A percentile compares a stretch with the other conserved stretches of the same genome.
These are phyloP conservation scores for Cichorium intybus DNA, from an alignment of 140 eudicot species.

Conservation along the genomic window DNA sequence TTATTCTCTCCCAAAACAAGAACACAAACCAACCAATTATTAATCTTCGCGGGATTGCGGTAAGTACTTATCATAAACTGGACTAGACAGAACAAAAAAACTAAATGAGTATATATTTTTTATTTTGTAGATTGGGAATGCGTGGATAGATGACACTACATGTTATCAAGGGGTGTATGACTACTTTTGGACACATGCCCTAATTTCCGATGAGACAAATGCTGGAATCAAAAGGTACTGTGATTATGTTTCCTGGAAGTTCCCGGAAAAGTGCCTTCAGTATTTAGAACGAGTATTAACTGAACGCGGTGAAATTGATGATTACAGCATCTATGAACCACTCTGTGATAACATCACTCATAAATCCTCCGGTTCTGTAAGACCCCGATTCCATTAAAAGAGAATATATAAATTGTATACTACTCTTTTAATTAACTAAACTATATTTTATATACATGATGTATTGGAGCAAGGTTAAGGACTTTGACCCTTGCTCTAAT, in stretches of 20 bases:
- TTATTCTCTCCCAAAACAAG: slow-evolving; percentile 42
- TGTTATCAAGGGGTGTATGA: slow-evolving; percentile 33
- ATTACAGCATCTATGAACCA: slow-evolving; percentile 47
- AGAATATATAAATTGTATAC: not conserved
- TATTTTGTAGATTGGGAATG: slow-evolving; percentile 60
- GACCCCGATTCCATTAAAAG: not conserved
- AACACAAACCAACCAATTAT: slow-evolving; percentile 33
- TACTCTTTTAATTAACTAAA: not conserved
- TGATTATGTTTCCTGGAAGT: slow-evolving; percentile 20
- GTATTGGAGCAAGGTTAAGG: slow-evolving; percentile 26
- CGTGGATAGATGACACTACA: slow-evolving; percentile 44
- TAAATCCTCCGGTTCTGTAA: slow-evolving; percentile 35
- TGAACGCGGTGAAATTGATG: slow-evolving; percentile 29
- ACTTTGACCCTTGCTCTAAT: slow-evolving; percentile 54
- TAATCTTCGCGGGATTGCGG: slow-evolving; percentile 54
- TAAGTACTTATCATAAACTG: slow-evolving; percentile 13
- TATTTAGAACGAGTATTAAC: not conserved
- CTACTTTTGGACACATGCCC: slow-evolving; percentile 60
- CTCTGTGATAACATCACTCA: slow-evolving; percentile 17
- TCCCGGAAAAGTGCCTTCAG: slow-evolving; percentile 18
- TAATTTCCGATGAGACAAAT: slow-evolving; percentile 60
- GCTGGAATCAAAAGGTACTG: slow-evolving; percentile 31
- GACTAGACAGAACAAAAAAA: not conserved
- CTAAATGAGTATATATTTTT: not conserved
- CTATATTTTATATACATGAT: not conserved